These are phyloP conservation scores for Penicillium sp. DNA, from an alignment of 2,329 filamentous ascomycete species.

Conservation along the genomic window DNA sequence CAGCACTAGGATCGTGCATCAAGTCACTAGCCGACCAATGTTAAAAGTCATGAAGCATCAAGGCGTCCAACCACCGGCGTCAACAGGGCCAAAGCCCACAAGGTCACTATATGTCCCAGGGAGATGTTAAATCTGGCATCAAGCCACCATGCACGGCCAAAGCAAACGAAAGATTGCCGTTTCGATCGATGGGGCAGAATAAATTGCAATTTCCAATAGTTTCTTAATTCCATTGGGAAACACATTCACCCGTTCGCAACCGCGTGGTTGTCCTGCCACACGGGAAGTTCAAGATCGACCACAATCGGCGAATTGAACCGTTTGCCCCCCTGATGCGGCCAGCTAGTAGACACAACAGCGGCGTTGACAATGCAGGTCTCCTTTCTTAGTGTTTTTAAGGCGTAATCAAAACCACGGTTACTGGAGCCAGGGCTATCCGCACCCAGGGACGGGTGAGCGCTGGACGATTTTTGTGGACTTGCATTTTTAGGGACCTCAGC, in stretches of 20 bases:
- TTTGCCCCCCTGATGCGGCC: slow-evolving; percentile 61
- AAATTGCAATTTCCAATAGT: not conserved
- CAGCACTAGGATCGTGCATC: slow-evolving; percentile 9
- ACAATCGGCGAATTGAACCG: slow-evolving; percentile 75
- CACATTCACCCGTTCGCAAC: slow-evolving; percentile 2
- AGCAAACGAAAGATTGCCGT: slow-evolving; percentile 4
- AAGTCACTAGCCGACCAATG: slow-evolving; percentile 11
- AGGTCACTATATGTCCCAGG: slow-evolving; percentile 10
- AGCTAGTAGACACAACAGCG: slow-evolving; percentile 67
- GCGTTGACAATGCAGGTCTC: slow-evolving; percentile 82
- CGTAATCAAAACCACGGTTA: slow-evolving; percentile 4
- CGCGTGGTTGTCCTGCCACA: slow-evolving; percentile 43
- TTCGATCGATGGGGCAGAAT: not conserved
- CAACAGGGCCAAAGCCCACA: slow-evolving; percentile 17
- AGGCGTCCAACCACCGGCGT: slow-evolving; percentile 15
- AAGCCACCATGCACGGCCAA: slow-evolving; percentile 21
- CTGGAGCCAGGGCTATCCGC: slow-evolving; percentile 6
- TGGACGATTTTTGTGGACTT: not conserved
- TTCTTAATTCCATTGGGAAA: not conserved
- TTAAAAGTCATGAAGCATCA: slow-evolving; percentile 6
- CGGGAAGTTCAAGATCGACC: slow-evolving; percentile 73
- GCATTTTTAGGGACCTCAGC: slow-evolving; percentile 3
- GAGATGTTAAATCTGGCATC: slow-evolving; percentile 5
- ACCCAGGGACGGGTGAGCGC: slow-evolving; percentile 6
- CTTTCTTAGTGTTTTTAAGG: slow-evolving; percentile 41